Evolutionary conservation across 345 rosid genomes (phyloP).

Genomic region (Pugionium cornutum): DNA sequence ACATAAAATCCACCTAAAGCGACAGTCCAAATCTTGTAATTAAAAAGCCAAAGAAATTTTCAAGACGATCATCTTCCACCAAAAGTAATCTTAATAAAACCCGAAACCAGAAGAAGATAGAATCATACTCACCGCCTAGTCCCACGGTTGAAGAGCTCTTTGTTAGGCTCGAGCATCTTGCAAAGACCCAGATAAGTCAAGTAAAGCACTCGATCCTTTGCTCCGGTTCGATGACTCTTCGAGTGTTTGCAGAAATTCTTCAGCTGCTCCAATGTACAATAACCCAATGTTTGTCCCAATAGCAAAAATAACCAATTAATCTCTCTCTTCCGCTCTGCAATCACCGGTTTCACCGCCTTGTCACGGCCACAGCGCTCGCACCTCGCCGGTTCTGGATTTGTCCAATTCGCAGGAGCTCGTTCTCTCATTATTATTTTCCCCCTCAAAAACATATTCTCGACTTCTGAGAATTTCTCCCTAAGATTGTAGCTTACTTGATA

Average conservation of each 20-base stretch:
- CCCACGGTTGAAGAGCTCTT: conserved; percentile 42
- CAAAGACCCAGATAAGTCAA: conserved; percentile 63
- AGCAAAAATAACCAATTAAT: conserved; percentile 91
- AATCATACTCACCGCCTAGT: background rate
- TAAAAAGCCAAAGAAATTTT: no score
- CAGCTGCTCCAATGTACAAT: conserved; percentile 69
- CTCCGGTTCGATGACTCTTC: conserved; percentile 72
- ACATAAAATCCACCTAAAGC: conserved; percentile 6
- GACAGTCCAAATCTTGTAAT: background rate
- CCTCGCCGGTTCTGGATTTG: conserved; percentile 44
- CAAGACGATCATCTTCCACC: no score
- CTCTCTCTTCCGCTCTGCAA: conserved; percentile 47
- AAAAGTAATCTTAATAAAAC: background rate
- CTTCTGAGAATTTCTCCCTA: conserved; percentile 49
- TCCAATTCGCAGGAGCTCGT: conserved; percentile 67
- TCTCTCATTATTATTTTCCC: conserved; percentile 53
- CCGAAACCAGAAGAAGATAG: background rate
- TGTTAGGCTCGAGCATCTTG: conserved; percentile 63
- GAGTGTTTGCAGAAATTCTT: conserved; percentile 90
- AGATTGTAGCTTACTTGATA: conserved; percentile 55
- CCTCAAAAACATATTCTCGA: conserved; percentile 40
- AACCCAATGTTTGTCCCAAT: conserved; percentile 67
- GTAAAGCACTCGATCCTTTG: conserved; percentile 79
- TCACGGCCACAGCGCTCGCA: conserved; percentile 59
- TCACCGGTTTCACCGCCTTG: conserved; percentile 59